These are phyloP conservation scores for Phenoliferia sp. DNA, from an alignment of 1,284 basidiomycete species.

Conservation along the genomic window DNA sequence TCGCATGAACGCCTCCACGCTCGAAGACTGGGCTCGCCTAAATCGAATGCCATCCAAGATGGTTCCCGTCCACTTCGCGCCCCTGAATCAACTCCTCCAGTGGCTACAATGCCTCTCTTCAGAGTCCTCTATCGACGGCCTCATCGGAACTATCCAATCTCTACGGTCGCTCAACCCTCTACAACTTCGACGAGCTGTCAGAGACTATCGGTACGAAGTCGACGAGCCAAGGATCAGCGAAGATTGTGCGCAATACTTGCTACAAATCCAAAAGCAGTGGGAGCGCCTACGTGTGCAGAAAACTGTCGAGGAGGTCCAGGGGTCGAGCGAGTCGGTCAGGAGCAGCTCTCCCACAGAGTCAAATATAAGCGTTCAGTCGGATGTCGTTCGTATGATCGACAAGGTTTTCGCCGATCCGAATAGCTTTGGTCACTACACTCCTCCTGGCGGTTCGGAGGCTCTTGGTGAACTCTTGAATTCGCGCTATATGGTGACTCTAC, in stretches of 20 bases:
- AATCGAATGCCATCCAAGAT: slow-evolving; percentile 72
- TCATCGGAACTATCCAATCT: slow-evolving; percentile 84
- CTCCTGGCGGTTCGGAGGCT: slow-evolving; percentile 13
- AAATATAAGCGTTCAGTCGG: slow-evolving; percentile 7
- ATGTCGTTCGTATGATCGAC: slow-evolving; percentile 24
- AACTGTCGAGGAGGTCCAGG: slow-evolving; percentile 5
- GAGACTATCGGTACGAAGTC: slow-evolving; percentile 93
- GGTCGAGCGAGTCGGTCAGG: not conserved
- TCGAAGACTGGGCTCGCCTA: slow-evolving; percentile 88
- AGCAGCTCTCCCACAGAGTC: not conserved
- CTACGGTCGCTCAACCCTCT: slow-evolving; percentile 83
- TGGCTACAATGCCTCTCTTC: slow-evolving; percentile 86
- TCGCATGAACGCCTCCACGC: slow-evolving; percentile 72
- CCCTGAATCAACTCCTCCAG: slow-evolving; percentile 75
- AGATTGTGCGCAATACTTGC: slow-evolving; percentile 88
- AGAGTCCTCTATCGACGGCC: slow-evolving; percentile 69
- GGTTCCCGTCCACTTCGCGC: slow-evolving; percentile 67
- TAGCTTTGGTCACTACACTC: slow-evolving; percentile 15
- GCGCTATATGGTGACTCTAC: slow-evolving; percentile 25
- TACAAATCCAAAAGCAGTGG: slow-evolving; percentile 93
- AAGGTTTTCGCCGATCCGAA: slow-evolving; percentile 21
- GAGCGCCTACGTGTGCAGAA: slow-evolving; percentile 47
- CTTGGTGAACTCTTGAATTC: slow-evolving; percentile 31
- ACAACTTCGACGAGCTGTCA: slow-evolving; percentile 88
- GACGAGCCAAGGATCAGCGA: slow-evolving; percentile 87